Evolutionary conservation across 306 rosid genomes (phyloP).

Genomic region (Cucurbita argyrosperma): DNA sequence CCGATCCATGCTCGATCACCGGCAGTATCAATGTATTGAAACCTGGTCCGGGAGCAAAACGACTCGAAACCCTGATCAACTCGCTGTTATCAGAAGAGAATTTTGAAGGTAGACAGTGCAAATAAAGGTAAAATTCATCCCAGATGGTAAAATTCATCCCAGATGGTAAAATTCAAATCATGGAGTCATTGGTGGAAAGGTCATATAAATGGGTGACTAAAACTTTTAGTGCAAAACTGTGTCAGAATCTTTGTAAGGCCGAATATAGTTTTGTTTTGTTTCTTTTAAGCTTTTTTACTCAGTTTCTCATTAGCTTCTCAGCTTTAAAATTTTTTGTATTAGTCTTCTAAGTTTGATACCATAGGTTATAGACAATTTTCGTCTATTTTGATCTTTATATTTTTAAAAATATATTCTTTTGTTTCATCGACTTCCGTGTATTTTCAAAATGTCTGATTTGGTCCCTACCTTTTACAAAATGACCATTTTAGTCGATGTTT

Average conservation of each 20-base stretch:
- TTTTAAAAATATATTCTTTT: too few species aligned
- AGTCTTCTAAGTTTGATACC: neutral
- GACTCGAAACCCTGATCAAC: conserved; percentile 60
- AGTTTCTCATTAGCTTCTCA: neutral
- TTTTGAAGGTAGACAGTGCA: conserved; percentile 76
- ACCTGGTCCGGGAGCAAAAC: conserved; percentile 65
- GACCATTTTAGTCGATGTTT: too few species aligned
- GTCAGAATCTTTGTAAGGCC: neutral
- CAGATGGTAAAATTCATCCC: neutral
- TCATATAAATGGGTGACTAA: neutral
- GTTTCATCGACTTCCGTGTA: too few species aligned
- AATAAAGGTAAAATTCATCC: conserved; percentile 17
- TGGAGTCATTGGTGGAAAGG: neutral
- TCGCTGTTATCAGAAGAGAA: conserved; percentile 49
- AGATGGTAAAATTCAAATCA: neutral
- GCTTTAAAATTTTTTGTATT: neutral
- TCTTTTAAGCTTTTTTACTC: neutral
- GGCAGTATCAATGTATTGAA: conserved; percentile 52
- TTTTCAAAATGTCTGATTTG: too few species aligned
- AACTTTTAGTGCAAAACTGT: neutral
- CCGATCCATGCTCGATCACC: conserved; percentile 57
- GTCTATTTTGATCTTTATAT: too few species aligned
- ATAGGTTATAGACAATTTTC: neutral
- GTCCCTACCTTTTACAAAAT: too few species aligned
- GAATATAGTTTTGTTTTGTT: neutral